These are phyloP conservation scores for Nemania sp. DNA, from an alignment of 2,329 filamentous ascomycete genomes.

Conservation along the genomic window DNA sequence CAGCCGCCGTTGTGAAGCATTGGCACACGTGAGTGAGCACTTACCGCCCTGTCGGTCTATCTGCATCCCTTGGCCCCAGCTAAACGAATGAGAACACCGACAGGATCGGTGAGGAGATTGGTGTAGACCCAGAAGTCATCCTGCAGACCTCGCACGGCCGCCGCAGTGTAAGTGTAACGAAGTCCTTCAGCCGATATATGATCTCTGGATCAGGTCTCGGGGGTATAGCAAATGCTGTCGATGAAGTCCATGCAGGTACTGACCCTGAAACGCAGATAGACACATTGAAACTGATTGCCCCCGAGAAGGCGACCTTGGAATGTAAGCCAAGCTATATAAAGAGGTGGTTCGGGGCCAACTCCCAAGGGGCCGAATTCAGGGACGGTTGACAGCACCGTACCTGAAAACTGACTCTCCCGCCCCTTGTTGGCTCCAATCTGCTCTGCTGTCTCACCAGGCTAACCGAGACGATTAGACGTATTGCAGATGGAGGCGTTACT, in stretches of 20 bases:
- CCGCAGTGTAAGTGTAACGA: constrained; percentile 53
- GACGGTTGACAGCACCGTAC: not conserved
- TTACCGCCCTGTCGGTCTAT: constrained; percentile 2
- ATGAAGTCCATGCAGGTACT: constrained; percentile 1
- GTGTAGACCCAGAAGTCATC: constrained; percentile 81
- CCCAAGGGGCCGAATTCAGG: constrained; percentile 10
- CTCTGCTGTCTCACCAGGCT: constrained; percentile 18
- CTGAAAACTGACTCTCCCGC: constrained; percentile 11
- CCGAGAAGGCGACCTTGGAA: constrained; percentile 88
- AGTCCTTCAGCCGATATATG: not conserved
- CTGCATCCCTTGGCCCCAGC: constrained; percentile 4
- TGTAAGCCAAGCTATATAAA: constrained; percentile 59
- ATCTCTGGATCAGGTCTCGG: constrained; percentile 11
- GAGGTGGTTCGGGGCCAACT: not conserved
- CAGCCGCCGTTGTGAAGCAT: constrained; percentile 74
- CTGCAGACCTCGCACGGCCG: constrained; percentile 90
- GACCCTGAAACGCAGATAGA: constrained; percentile 61
- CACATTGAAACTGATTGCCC: constrained; percentile 74
- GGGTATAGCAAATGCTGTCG: not conserved
- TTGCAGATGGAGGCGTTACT: constrained; percentile 76
- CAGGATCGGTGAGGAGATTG: constrained; percentile 81
- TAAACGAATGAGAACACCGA: constrained; percentile 12
- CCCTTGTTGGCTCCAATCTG: not conserved
- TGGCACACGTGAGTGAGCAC: constrained; percentile 68
- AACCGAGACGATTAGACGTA: constrained; percentile 62